A percentile compares a stretch with the other conserved stretches of the same genome.
Conservation (phyloP, 1,284 basidiomycete genomes). For the Trichosporon sp. region DNA sequence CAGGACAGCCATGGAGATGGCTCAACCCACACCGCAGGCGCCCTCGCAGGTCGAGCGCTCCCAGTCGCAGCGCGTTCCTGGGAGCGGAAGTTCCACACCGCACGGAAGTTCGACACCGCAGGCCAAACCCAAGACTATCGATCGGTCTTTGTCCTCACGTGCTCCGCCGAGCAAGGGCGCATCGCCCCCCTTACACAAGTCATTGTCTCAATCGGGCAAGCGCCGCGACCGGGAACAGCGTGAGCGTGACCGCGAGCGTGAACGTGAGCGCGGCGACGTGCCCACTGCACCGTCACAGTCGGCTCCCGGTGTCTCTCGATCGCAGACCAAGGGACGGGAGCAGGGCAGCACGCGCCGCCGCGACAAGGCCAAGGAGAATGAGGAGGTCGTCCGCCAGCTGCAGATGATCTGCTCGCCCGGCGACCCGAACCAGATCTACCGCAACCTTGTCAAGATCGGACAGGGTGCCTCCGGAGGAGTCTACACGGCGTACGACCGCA, state of each 20-base stretch:
- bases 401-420: conserved; percentile 95
- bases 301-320: conserved; percentile 6
- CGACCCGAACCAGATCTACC: conserved; percentile 89
- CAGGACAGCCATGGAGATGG: not conserved
- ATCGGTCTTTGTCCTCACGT: conserved; percentile 50
- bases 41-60: conserved; percentile 10
- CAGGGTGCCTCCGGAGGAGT: conserved; percentile 97
- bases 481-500: conserved; percentile 95
- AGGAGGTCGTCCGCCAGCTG: conserved; percentile 83
- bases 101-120: conserved; percentile 25
- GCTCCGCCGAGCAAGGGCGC: conserved; percentile 28
- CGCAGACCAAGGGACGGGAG: conserved; percentile 22
- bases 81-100: conserved; percentile 13
- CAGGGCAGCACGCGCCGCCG: conserved; percentile 63
- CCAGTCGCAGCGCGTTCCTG: conserved; percentile 17
- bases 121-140: conserved; percentile 29
- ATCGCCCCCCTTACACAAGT: conserved; percentile 35
- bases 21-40: not conserved
- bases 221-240: conserved; percentile 17
- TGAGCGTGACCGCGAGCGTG: not conserved
- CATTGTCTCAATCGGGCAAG: conserved; percentile 34
- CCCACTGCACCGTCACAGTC: conserved; percentile 28
- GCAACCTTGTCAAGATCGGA: conserved; percentile 91
- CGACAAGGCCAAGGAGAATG: conserved; percentile 81
- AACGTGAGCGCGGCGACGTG: conserved; percentile 6